Base-by-base conservation (phyloP, 768 basidiomycete species). In the Pulveroboletus sp. region DNA sequence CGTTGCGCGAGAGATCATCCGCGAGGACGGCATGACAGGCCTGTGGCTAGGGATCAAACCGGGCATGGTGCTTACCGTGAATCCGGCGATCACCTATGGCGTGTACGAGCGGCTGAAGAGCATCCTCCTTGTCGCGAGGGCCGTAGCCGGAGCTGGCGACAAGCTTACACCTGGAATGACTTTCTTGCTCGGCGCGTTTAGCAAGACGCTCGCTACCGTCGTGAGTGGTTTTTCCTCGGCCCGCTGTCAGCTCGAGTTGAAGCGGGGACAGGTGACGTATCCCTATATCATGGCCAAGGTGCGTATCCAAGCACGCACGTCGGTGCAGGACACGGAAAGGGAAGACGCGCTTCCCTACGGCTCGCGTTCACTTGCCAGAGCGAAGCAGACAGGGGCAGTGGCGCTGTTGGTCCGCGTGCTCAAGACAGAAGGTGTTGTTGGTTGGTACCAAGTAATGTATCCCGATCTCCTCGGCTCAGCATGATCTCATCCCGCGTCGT, bases 241-340 rank as follows among this genome's bases (percentile, higher is more conserved):
- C 15, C 8, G 21, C 13, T 11, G 28, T 14, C 11, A 8, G 3
- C 2, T 26, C 11, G 36, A 15, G 39, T 38, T 38, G 39, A 55
- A 47, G 27, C 11, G 18, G 17, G 15, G 42, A 18, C 57, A 93
- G 93, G 89, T 93, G 27, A 95, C 92, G 3, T 95, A 94, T 63
- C 93, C 92, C 1, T 93, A 94, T 64, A 93, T 93, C 57, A 92
- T 93, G 89, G 90, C 89, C 41, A 98, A 98, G 76, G 92, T 97
- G 30, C 81, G 94, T 46, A 87, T 98, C 27, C 95, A 98, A 69
- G 91, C 94, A 7, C 82, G 88, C 27, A 78, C 79, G 41, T 76
- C 81, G 15, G 81, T 83, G 49, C 64, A 55, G 8, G 78, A 78
- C 13, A 73, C 69, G 5, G 40, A 40, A 9, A 64, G 62, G 5